Evolutionary conservation across 75 land plant genomes (phyloP).

Genomic region (Cupressus sempervirens): DNA sequence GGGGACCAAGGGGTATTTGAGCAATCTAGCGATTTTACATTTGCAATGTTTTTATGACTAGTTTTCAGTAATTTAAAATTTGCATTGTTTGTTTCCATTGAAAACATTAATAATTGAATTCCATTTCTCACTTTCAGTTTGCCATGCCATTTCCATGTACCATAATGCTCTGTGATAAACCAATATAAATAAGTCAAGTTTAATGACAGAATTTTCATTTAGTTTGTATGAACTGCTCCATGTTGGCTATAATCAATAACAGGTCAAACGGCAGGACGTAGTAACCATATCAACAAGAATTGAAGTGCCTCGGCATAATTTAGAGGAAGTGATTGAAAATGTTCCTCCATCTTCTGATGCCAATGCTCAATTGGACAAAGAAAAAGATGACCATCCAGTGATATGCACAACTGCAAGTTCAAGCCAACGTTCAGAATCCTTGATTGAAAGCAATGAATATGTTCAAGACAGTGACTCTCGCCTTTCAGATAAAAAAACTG

Average conservation of each 20-base stretch:
- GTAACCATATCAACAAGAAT: not conserved
- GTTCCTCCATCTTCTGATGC: not conserved
- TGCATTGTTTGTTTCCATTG: no score
- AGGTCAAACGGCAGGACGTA: not conserved
- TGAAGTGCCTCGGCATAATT: not conserved
- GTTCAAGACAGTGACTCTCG: not conserved
- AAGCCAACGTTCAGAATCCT: not conserved
- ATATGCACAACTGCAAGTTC: not conserved
- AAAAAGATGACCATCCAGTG: not conserved
- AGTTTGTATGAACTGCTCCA: not conserved
- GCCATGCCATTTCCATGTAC: no score
- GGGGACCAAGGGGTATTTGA: no score
- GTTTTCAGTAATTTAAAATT: no score
- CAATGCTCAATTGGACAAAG: not conserved
- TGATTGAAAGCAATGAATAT: not conserved
- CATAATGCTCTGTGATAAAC: no score
- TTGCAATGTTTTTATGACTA: no score
- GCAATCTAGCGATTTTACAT: no score
- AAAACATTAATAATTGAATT: no score
- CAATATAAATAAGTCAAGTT: not conserved
- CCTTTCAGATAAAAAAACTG: not conserved
- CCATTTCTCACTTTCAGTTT: no score
- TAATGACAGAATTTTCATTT: not conserved
- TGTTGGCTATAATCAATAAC: not conserved
- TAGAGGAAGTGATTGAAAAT: not conserved